Percentiles rank a stretch among this genome's conserved stretches.
Evolutionary conservation across 164 flowering plant genomes (phyloP).

Genomic region (Berberis vulgaris): DNA sequence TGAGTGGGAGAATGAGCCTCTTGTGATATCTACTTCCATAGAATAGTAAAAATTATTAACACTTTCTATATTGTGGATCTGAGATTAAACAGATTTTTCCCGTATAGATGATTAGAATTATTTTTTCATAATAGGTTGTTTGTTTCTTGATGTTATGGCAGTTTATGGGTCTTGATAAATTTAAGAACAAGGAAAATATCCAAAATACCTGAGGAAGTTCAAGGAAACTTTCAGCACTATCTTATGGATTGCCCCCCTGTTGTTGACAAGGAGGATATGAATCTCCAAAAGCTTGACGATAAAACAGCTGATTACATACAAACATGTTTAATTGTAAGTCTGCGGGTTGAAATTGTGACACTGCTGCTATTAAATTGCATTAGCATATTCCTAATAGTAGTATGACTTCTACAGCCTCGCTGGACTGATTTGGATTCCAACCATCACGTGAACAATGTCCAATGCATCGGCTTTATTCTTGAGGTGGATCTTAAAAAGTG

Average conservation of each 20-base stretch:
- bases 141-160: conserved; percentile 15
- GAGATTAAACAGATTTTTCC: background rate
- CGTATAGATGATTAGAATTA: background rate
- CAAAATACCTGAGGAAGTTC: conserved; percentile 74
- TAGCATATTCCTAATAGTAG: background rate
- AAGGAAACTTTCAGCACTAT: conserved; percentile 30
- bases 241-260: conserved; percentile 47
- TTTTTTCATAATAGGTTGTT: too few species aligned
- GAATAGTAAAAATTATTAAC: too few species aligned
- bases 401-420: conserved; percentile 44
- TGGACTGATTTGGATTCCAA: conserved; percentile 91
- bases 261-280: conserved; percentile 61
- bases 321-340: conserved; percentile 62
- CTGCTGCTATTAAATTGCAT: background rate
- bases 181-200: conserved; percentile 65
- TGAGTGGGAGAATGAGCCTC: too few species aligned
- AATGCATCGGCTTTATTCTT: conserved; percentile 82
- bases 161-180: conserved; percentile 91
- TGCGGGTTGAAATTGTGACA: background rate
- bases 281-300: conserved; percentile 53
- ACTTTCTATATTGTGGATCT: background rate
- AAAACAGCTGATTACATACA: conserved; percentile 51
- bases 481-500: conserved; percentile 42
- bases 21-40: too few species aligned
- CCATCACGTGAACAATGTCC: conserved; percentile 92